Evolutionary conservation across 768 basidiomycete genomes (phyloP).

Genomic region (Lentinus brumalis): DNA sequence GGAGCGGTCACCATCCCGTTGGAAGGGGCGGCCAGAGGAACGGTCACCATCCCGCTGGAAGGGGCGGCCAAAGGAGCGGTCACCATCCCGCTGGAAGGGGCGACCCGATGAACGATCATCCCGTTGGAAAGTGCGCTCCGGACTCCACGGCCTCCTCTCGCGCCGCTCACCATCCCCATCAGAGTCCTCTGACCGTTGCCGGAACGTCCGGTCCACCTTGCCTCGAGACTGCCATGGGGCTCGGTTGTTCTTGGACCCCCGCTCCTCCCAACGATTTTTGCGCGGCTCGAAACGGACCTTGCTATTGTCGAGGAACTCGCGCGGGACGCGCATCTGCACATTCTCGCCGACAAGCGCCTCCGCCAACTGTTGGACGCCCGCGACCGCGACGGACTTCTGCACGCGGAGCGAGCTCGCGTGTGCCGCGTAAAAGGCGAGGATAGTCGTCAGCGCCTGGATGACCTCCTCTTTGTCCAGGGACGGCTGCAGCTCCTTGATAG

Average conservation of each 20-base stretch:
- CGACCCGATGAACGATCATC: no score
- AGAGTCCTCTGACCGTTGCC: no score
- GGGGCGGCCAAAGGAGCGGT: no score
- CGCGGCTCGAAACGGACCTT: neutral
- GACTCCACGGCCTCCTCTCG: no score
- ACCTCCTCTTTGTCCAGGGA: conserved; percentile 53
- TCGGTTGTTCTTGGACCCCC: neutral
- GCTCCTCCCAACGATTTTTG: neutral
- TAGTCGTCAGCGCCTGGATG: conserved; percentile 61
- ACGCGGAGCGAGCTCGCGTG: conserved; percentile 51
- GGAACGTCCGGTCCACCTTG: no score
- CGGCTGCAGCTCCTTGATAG: conserved; percentile 33
- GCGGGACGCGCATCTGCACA: conserved; percentile 52
- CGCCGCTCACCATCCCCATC: no score
- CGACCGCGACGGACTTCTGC: conserved; percentile 45
- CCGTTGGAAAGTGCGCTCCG: no score
- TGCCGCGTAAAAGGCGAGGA: conserved; percentile 73
- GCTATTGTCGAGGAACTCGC: conserved; percentile 42
- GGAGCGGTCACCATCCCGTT: no score
- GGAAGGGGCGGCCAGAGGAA: no score
- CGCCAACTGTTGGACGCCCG: conserved; percentile 66
- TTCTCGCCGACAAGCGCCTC: conserved; percentile 54
- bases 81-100: no score
- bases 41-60: no score
- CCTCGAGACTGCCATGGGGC: neutral